A percentile compares a stretch with the other conserved stretches of the same genome.
Evolutionary conservation across 2,329 filamentous ascomycete genomes (phyloP).

Genomic region (Colletotrichum graminicola): DNA sequence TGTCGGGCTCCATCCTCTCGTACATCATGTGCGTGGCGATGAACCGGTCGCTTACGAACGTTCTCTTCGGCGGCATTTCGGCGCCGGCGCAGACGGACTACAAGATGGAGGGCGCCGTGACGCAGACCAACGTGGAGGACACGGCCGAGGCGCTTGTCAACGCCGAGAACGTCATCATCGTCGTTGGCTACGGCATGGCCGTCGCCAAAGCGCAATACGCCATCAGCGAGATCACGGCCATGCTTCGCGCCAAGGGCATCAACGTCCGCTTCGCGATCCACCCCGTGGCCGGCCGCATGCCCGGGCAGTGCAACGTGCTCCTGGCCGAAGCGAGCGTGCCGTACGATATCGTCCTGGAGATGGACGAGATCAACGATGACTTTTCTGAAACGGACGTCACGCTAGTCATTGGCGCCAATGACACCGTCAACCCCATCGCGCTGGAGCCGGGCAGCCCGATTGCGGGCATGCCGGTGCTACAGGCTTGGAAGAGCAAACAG

Average conservation of each 20-base stretch:
- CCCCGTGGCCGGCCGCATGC: constrained; percentile 91
- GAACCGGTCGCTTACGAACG: constrained; percentile 91
- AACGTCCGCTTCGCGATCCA: constrained; percentile 92
- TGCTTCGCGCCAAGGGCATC: constrained; percentile 80
- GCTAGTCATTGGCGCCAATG: constrained; percentile 91
- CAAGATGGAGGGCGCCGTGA: constrained; percentile 84
- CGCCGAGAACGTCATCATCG: constrained; percentile 88
- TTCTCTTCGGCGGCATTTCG: constrained; percentile 86
- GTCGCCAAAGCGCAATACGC: constrained; percentile 95
- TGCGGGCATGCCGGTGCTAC: constrained; percentile 91
- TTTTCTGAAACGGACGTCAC: constrained; percentile 88
- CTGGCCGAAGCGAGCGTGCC: constrained; percentile 89
- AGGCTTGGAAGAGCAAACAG: constrained; percentile 95
- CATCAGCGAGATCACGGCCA: constrained; percentile 82
- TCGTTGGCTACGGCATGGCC: constrained; percentile 94
- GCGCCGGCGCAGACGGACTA: constrained; percentile 70
- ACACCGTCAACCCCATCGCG: constrained; percentile 92
- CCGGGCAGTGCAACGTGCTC: constrained; percentile 91
- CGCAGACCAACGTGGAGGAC: constrained; percentile 83
- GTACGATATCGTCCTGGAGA: constrained; percentile 92
- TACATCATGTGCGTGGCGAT: constrained; percentile 91
- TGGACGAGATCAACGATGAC: constrained; percentile 97
- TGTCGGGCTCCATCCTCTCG: constrained; percentile 88
- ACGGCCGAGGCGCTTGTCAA: constrained; percentile 80
- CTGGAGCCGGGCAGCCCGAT: constrained; percentile 86